phyloP scores from a whole-genome alignment of 495 filamentous ascomycete genomes.

The Daldinia grandis region DNA sequence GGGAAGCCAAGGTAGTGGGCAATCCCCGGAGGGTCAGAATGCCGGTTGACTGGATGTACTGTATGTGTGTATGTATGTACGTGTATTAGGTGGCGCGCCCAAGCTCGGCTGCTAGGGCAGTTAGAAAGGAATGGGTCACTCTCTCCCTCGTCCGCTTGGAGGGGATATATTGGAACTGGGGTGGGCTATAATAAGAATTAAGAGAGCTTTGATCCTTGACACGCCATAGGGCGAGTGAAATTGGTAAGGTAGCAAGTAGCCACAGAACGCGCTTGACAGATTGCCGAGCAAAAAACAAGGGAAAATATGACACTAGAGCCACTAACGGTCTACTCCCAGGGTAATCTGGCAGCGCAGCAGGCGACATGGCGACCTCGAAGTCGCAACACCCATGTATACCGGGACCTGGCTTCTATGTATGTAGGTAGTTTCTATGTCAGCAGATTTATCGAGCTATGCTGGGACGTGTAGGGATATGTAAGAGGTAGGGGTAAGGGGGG shows the following conservation, averaged over 20 bases:
- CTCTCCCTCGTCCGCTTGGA: constrained; percentile 46
- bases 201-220: constrained; percentile 53
- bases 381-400: constrained; percentile 19
- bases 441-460: constrained; percentile 24
- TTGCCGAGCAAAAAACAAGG: constrained; percentile 47
- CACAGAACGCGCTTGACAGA: constrained; percentile 43
- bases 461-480: constrained; percentile 20
- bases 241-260: constrained; percentile 46
- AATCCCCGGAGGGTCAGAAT: constrained; percentile 49
- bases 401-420: constrained; percentile 25
- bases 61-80: constrained; percentile 33
- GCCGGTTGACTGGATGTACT: constrained; percentile 45
- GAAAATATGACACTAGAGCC: constrained; percentile 41
- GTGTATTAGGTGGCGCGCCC: constrained; percentile 45
- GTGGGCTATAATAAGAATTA: constrained; percentile 55
- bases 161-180: constrained; percentile 54
- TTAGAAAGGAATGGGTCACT: constrained; percentile 44
- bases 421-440: constrained; percentile 26
- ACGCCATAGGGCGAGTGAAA: constrained; percentile 53
- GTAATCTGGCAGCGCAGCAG: constrained; percentile 32
- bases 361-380: constrained; percentile 10
- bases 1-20: constrained; percentile 44
- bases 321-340: constrained; percentile 35
- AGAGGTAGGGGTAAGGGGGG: constrained; percentile 17
- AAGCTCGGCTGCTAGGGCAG: constrained; percentile 44